Evolutionary conservation across 768 basidiomycete genomes (phyloP).

Genomic region (Pleurotus cornucopiae): DNA sequence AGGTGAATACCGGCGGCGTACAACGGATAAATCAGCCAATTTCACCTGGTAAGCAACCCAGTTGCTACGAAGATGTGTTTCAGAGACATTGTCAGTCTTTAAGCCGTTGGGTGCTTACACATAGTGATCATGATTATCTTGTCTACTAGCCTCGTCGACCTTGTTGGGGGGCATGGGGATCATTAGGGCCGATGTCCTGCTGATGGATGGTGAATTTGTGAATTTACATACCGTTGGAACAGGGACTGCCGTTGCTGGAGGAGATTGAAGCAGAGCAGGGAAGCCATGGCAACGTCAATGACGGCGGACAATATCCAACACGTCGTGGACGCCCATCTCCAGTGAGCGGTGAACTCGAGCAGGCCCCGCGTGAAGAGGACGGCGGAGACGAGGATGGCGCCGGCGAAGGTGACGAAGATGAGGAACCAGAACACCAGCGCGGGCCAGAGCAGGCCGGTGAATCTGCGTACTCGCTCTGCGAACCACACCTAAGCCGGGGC

Average conservation of each 20-base stretch:
- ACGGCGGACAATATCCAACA: slow-evolving; percentile 23
- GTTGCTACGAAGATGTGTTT: neutral
- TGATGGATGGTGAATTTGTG: neutral
- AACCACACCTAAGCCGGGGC: slow-evolving; percentile 19
- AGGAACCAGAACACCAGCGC: slow-evolving; percentile 22
- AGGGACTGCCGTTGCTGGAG: slow-evolving; percentile 17
- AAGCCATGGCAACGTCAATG: slow-evolving; percentile 28
- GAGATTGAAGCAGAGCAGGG: slow-evolving; percentile 28
- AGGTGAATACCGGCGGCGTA: neutral
- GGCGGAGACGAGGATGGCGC: slow-evolving; percentile 22
- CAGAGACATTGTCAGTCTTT: no score
- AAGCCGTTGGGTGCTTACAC: neutral
- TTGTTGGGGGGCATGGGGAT: neutral
- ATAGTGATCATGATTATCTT: slow-evolving; percentile 7
- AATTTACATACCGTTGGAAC: slow-evolving; percentile 8
- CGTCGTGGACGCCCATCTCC: slow-evolving; percentile 26
- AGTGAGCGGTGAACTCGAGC: slow-evolving; percentile 17
- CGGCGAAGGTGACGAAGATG: slow-evolving; percentile 21
- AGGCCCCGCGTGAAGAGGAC: slow-evolving; percentile 16
- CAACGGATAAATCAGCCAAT: neutral
- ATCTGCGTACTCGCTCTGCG: slow-evolving; percentile 22
- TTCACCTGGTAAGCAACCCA: slow-evolving; percentile 1
- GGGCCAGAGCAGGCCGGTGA: slow-evolving; percentile 22
- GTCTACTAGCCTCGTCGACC: slow-evolving; percentile 1
- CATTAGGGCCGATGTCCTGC: no score